Conservation (phyloP, 2,329 filamentous ascomycete genomes). For the Colletotrichum orchidophilum region DNA sequence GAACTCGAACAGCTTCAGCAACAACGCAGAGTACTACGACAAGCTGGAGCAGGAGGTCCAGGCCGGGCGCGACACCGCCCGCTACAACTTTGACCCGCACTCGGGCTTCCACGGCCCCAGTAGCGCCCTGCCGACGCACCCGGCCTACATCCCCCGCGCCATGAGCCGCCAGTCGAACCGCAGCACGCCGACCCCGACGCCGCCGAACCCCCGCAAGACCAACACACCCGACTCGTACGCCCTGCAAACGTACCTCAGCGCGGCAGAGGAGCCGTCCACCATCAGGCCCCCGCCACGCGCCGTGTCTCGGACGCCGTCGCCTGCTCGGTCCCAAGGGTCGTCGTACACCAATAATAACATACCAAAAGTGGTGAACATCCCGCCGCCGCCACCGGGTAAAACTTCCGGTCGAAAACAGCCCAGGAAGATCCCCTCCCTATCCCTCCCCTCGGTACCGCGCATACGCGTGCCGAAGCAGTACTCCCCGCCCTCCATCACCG, state of each 20-base stretch:
- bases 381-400: slow-evolving; percentile 35
- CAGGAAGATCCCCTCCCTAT: slow-evolving; percentile 45
- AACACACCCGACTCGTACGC: slow-evolving; percentile 46
- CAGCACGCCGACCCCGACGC: slow-evolving; percentile 19
- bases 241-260: slow-evolving; percentile 47
- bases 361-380: slow-evolving; percentile 16
- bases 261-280: slow-evolving; percentile 40
- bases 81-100: slow-evolving; percentile 43
- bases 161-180: slow-evolving; percentile 40
- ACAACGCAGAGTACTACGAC: slow-evolving; percentile 53
- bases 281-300: slow-evolving; percentile 25
- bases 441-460: slow-evolving; percentile 49
- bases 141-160: slow-evolving; percentile 56
- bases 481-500: slow-evolving; percentile 46
- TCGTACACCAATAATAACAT: neutral
- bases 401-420: slow-evolving; percentile 36
- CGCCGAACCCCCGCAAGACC: slow-evolving; percentile 32
- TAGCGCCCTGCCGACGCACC: slow-evolving; percentile 55
- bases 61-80: slow-evolving; percentile 15
- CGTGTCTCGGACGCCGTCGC: slow-evolving; percentile 8
- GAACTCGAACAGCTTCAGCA: slow-evolving; percentile 36
- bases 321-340: slow-evolving; percentile 4
- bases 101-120: slow-evolving; percentile 34
- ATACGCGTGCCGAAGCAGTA: slow-evolving; percentile 53
- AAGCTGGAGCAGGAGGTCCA: slow-evolving; percentile 43